A percentile compares a stretch with the other conserved stretches of the same genome.
Evolutionary conservation across 768 basidiomycete genomes (phyloP).

Genomic region (Daedalea quercina): DNA sequence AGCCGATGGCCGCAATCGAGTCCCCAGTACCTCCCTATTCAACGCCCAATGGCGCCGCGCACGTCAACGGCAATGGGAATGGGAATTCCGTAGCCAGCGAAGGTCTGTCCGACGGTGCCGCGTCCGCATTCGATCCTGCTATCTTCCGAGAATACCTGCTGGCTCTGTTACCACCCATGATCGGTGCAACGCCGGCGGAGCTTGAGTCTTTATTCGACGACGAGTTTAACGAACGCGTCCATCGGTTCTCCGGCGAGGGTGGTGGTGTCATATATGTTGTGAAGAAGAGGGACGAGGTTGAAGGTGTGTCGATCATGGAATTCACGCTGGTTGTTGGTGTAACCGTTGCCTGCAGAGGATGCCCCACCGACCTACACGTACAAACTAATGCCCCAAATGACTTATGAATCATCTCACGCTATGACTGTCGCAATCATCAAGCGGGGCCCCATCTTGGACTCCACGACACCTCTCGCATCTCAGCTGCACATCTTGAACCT

Average conservation of each 20-base stretch:
- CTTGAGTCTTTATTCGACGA: conserved; percentile 64
- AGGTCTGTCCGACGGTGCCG: conserved; percentile 28
- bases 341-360: conserved; percentile 45
- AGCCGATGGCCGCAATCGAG: conserved; percentile 12
- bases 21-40: conserved; percentile 8
- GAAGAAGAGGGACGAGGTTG: conserved; percentile 67
- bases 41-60: conserved; percentile 13
- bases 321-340: not conserved
- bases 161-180: conserved; percentile 68
- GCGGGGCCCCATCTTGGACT: conserved; percentile 76
- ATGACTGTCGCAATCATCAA: conserved; percentile 95
- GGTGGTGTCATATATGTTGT: conserved; percentile 79
- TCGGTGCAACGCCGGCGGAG: conserved; percentile 66
- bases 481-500: conserved; percentile 93
- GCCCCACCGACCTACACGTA: conserved; percentile 56
- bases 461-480: conserved; percentile 66
- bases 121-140: conserved; percentile 56
- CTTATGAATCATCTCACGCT: conserved; percentile 73
- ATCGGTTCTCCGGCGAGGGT: conserved; percentile 69
- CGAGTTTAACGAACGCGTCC: conserved; percentile 68
- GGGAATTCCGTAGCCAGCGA: conserved; percentile 20
- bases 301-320: conserved; percentile 42
- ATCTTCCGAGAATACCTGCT: conserved; percentile 68
- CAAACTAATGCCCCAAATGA: conserved; percentile 62
- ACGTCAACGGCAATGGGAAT: conserved; percentile 5